Conservation (phyloP, 169 alveolate species). For the Cryptosporidium ryanae region DNA sequence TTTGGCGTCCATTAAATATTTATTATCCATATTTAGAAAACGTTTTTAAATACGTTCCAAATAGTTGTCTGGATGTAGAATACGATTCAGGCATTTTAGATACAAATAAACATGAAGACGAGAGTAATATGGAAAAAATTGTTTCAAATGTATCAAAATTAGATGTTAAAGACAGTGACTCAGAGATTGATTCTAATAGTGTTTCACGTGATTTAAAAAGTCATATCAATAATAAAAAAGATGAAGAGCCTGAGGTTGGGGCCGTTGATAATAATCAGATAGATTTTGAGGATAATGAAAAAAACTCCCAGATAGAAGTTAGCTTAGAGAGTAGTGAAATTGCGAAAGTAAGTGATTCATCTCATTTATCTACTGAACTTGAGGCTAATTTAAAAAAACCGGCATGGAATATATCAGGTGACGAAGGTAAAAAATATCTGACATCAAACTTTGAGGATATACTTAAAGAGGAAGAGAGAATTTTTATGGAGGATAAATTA, state of each 20-base stretch:
- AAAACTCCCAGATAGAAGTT: neutral
- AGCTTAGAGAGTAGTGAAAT: neutral
- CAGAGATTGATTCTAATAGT: neutral
- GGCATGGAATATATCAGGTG: neutral
- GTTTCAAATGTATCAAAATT: constrained; percentile 25
- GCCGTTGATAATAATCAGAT: neutral
- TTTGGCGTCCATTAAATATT: constrained; percentile 32
- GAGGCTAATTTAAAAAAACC: neutral
- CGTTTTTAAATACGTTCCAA: constrained; percentile 24
- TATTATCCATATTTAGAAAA: constrained; percentile 26
- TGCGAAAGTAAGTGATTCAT: neutral
- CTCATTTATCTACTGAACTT: neutral
- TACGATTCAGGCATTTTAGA: neutral
- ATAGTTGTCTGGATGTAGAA: neutral
- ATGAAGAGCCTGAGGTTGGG: neutral
- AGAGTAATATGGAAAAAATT: constrained; percentile 16
- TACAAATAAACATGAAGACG: neutral
- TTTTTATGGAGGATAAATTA: neutral
- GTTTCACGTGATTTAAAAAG: neutral
- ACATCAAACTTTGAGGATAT: constrained; percentile 14
- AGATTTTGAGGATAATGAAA: neutral
- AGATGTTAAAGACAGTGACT: neutral
- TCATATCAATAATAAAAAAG: neutral
- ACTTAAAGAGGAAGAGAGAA: constrained; percentile 24
- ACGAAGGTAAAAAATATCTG: neutral